Evolutionary conservation across 495 filamentous ascomycete species (phyloP).

Genomic region (Cenococcum geophilum): DNA sequence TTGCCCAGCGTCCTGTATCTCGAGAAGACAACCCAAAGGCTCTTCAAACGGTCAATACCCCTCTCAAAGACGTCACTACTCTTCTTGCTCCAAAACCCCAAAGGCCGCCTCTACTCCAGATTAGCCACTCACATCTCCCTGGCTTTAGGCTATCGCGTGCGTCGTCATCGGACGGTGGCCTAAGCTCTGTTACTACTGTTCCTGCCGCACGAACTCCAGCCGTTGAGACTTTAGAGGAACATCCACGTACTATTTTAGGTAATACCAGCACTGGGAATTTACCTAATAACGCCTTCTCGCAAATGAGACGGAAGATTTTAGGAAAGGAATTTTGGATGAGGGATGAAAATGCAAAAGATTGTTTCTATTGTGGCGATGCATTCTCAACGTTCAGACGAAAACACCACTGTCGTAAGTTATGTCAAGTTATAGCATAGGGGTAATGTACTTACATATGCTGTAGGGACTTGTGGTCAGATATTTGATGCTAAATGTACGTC

Average conservation of each 20-base stretch:
- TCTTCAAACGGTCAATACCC: constrained; percentile 9
- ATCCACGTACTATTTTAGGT: constrained; percentile 6
- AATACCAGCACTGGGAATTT: constrained; percentile 20
- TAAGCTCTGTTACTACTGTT: constrained; percentile 27
- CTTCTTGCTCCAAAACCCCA: constrained; percentile 24
- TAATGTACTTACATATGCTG: too few species aligned
- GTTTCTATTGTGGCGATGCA: constrained; percentile 81
- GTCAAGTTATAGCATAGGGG: too few species aligned
- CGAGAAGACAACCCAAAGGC: constrained; percentile 12
- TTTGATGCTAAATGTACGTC: constrained; percentile 96
- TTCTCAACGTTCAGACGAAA: constrained; percentile 94
- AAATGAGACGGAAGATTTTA: constrained; percentile 74
- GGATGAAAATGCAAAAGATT: constrained; percentile 96
- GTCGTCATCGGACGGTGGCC: constrained; percentile 49
- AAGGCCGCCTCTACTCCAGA: constrained; percentile 36
- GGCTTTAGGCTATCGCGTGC: constrained; percentile 50
- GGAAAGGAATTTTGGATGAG: constrained; percentile 99
- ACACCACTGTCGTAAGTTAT: constrained; percentile 71
- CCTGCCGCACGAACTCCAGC: constrained; percentile 23
- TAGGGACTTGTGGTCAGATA: constrained; percentile 75
- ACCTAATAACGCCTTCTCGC: constrained; percentile 56
- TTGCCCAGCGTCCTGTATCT: background rate
- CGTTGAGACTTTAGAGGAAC: constrained; percentile 23
- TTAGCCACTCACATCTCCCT: constrained; percentile 49
- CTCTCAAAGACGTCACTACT: constrained; percentile 14